Base-by-base conservation (phyloP, 352 stramenopile species). In the Phytophthora cryptogea region DNA sequence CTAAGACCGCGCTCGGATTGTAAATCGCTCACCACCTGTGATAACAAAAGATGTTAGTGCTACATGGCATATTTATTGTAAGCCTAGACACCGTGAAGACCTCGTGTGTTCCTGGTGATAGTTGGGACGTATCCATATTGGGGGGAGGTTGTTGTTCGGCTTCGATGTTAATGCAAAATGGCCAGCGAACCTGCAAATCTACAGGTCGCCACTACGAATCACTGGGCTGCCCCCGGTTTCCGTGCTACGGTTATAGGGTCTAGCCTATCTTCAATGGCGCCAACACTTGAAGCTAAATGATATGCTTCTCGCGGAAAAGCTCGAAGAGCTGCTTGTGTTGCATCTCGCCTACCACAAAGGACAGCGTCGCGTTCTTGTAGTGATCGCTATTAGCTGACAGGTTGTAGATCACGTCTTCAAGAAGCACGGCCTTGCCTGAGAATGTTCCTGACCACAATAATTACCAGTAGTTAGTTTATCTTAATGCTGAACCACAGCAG, bases 321-420 rank as follows among this genome's bases (percentile, higher is more conserved):
- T 89, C 70, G 52, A 76, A 83, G 6, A 94, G 59, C 27, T 76
- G 66, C 62, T 89, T 86, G 66, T 95, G 86, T 55, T 94, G 84
- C 68, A 89, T 70, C 54, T 94, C 83, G 17, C 86, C 86, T 33
- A 95, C 71, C 27, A 84, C 72, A 40, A 81, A 89, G 14, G 84
- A 88, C 28, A 95, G 59, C 26, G 76, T 90, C 40, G 84, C 84
- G 42, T 78, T 76, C 62, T 79, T 69, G 69, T 94, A 95, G 56
- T 95, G 81, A 30, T 76, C 66, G 32, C 66, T 65, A 41, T 90
- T 74, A 11, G 51, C 57, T 45, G 76, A 77, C 30, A 95, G 47
- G 58, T 94, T 94, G 73, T 88, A 86, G 43, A 95, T 88, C 28
- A 94, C 82, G 59, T 95, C 83, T 43, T 93, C 81, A 26, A 95